Evolutionary conservation across 208 protist species (phyloP).

Genomic region (Porcisia hertigi): DNA sequence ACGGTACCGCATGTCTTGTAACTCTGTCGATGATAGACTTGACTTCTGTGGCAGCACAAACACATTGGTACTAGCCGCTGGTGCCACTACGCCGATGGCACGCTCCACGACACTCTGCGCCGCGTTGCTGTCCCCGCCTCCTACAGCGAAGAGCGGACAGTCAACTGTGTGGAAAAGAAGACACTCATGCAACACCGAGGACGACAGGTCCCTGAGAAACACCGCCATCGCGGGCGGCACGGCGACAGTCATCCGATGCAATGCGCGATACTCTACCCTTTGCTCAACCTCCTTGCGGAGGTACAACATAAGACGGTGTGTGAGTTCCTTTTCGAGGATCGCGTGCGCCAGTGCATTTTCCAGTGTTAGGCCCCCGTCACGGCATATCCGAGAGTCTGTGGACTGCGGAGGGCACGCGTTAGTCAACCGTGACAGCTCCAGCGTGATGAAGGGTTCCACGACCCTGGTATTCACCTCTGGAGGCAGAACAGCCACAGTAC

Average conservation of each 20-base stretch:
- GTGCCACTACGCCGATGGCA: not conserved
- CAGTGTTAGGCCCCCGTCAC: not conserved
- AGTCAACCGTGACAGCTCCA: conserved; percentile 31
- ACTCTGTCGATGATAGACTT: not conserved
- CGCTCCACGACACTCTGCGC: not conserved
- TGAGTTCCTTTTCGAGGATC: conserved; percentile 10
- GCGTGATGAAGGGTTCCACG: conserved; percentile 31
- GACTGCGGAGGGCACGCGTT: not conserved
- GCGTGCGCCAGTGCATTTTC: not conserved
- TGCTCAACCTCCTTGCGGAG: conserved; percentile 9
- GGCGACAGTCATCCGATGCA: conserved; percentile 35
- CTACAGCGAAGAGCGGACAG: conserved; percentile 25
- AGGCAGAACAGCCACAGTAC: conserved; percentile 17
- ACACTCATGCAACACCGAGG: conserved; percentile 27
- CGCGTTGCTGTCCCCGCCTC: not conserved
- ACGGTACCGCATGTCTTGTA: not conserved
- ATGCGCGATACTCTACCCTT: conserved; percentile 27
- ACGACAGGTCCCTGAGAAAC: conserved; percentile 27
- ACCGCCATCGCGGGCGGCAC: conserved; percentile 48
- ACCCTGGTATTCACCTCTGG: not conserved
- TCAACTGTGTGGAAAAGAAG: conserved; percentile 44
- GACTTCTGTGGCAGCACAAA: not conserved
- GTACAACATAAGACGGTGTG: not conserved
- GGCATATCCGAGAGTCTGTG: too few relatives aligned
- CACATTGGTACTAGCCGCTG: not conserved